A percentile compares a stretch with the other conserved stretches of the same genome.
phyloP scores from a whole-genome alignment of 495 filamentous ascomycete species.

The Tuber brumale region DNA sequence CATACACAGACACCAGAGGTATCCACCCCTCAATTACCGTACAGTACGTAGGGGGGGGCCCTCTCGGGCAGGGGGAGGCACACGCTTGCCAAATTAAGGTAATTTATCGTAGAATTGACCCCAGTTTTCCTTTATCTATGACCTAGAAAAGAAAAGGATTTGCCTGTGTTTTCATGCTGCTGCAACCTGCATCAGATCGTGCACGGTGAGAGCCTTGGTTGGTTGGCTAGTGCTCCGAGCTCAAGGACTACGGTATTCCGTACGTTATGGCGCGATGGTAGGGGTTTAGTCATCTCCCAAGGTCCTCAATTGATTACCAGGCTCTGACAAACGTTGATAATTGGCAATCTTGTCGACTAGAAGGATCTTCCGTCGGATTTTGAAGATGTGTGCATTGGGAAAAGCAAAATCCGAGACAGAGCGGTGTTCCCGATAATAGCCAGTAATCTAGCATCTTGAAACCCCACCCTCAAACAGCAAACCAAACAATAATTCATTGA shows the following conservation, averaged over 20 bases:
- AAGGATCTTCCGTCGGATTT: not conserved
- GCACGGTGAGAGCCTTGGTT: not conserved
- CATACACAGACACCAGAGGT: not conserved
- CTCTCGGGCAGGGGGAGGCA: not conserved
- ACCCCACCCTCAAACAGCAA: not conserved
- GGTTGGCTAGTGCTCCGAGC: not conserved
- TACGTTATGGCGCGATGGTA: not conserved
- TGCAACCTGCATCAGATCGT: not conserved
- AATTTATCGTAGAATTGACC: not conserved
- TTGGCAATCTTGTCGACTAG: not conserved
- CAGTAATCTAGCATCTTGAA: not conserved
- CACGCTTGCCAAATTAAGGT: not conserved
- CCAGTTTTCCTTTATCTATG: not conserved
- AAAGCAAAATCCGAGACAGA: not conserved
- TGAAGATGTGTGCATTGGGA: not conserved
- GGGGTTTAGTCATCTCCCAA: not conserved
- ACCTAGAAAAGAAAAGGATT: not conserved
- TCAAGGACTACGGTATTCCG: not conserved
- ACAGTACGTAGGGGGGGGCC: not conserved
- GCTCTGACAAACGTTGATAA: not conserved
- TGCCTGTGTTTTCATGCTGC: not conserved
- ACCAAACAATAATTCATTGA: not conserved
- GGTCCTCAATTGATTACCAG: conserved; percentile 4
- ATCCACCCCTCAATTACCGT: not conserved
- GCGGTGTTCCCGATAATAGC: not conserved